A percentile compares a stretch with the other conserved stretches of the same genome.
Evolutionary conservation across 2,329 filamentous ascomycete species (phyloP).

Genomic region (Colletotrichum nymphaeae): DNA sequence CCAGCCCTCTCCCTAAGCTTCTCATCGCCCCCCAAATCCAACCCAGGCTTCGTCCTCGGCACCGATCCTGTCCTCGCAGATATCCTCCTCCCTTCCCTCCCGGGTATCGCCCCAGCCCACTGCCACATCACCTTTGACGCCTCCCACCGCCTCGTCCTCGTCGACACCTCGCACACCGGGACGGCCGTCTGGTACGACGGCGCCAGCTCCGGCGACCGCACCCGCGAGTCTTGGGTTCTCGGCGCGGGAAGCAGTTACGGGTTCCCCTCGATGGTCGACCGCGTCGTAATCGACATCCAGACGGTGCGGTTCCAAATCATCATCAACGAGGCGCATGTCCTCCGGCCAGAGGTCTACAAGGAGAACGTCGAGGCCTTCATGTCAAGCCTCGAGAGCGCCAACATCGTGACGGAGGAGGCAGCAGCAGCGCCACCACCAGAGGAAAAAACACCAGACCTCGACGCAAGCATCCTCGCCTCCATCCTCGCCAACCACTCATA

Average conservation of each 20-base stretch:
- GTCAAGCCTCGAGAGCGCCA: neutral
- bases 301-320: conserved; percentile 52
- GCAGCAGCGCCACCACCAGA: neutral
- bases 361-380: conserved; percentile 48
- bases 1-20: conserved; percentile 51
- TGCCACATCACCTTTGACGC: conserved; percentile 53
- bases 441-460: neutral
- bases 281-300: conserved; percentile 52
- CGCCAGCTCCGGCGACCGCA: conserved; percentile 50
- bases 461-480: too few species aligned
- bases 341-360: conserved; percentile 46
- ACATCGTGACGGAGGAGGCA: neutral
- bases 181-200: conserved; percentile 57
- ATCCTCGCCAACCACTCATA: too few species aligned
- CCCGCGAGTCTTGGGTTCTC: conserved; percentile 50
- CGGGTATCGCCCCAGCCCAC: conserved; percentile 49
- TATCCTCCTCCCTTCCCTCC: conserved; percentile 48
- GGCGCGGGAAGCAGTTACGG: conserved; percentile 45
- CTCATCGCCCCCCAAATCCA: conserved; percentile 45
- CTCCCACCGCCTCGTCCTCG: conserved; percentile 50
- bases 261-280: conserved; percentile 47
- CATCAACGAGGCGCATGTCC: conserved; percentile 48
- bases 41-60: conserved; percentile 52
- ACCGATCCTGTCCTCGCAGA: conserved; percentile 50
- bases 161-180: conserved; percentile 50